Base-by-base conservation (phyloP, 2,329 filamentous ascomycete genomes). In the Xylariaceae sp. region DNA sequence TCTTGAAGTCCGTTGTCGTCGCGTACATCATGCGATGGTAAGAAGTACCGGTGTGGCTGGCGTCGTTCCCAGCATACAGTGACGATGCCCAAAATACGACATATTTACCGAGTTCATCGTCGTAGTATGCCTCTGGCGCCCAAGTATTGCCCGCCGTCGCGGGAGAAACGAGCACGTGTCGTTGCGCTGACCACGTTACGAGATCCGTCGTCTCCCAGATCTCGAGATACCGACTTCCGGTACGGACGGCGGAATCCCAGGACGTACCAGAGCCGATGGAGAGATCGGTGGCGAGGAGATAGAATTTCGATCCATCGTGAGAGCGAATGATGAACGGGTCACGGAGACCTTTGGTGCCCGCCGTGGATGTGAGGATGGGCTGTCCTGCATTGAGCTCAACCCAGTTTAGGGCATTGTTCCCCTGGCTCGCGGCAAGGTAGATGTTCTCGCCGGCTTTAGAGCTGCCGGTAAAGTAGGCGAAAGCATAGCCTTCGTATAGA, bases 21-120 rank as follows among this genome's bases (percentile, higher is more conserved):
- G 75, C 77, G 59, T 81, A 82, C 43, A 84, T 65, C 80, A 84
- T 83, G 39, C 80, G 77, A 56, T 83, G 78, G 61, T 83, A 82
- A 0, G 78, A 76, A 1, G 65, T 54, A 3, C 75, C 75, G 0
- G 75, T 76, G 34, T 78, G 79, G 3, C 73, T 66, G 0, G 71
- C 61, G 23, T 82, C 80, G 28, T 65, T 63, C 29, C 73, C 71
- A 0, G 63, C 69, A 53, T 82, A 83, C 1, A 82, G 72, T 0
- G 77, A 72, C 2, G 76, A 78, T 0, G 76, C 76, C 80, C 80
- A 82, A 64, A 79, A 82, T 3, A 78, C 75, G 4, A 77, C 49
- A 24, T 81, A 82, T 0, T 71, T 65, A 7, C 75, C 74, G 8
- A 78, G 69, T 0, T 70, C 71, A 0, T 74, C 66, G 12, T 82